Evolutionary conservation across 371 early-diverging fungal species (phyloP).

Genomic region (Blyttiomyces sp.): DNA sequence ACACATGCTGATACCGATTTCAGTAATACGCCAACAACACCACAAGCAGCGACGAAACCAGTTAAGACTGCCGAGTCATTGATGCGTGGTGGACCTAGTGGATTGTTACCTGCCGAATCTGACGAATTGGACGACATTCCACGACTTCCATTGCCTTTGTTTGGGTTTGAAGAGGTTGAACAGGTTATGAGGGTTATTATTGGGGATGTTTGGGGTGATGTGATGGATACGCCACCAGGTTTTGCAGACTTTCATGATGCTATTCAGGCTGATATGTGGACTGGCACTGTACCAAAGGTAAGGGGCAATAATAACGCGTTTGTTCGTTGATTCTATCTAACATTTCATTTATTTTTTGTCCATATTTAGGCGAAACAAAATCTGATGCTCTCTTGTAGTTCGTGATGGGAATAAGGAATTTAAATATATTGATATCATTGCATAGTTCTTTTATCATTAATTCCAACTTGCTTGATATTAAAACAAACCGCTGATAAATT

Average conservation of each 20-base stretch:
- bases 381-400: no score
- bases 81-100: neutral
- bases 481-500: no score
- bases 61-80: neutral
- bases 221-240: constrained; percentile 16
- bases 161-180: constrained; percentile 11
- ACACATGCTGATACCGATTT: neutral
- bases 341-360: no score
- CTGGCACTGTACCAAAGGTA: constrained; percentile 20
- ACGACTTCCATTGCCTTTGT: neutral
- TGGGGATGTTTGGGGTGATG: constrained; percentile 28
- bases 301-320: neutral
- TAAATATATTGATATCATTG: no score
- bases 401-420: no score
- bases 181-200: constrained; percentile 20
- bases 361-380: no score
- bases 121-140: neutral
- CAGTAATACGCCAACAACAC: neutral
- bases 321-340: neutral
- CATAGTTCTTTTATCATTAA: no score
- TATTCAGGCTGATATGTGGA: constrained; percentile 21
- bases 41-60: constrained; percentile 4
- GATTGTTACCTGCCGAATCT: neutral
- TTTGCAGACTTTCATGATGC: constrained; percentile 17
- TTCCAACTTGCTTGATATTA: no score